Evolutionary conservation across 1,139 yeast genomes (phyloP).

Genomic region (Taphrina pruni): DNA sequence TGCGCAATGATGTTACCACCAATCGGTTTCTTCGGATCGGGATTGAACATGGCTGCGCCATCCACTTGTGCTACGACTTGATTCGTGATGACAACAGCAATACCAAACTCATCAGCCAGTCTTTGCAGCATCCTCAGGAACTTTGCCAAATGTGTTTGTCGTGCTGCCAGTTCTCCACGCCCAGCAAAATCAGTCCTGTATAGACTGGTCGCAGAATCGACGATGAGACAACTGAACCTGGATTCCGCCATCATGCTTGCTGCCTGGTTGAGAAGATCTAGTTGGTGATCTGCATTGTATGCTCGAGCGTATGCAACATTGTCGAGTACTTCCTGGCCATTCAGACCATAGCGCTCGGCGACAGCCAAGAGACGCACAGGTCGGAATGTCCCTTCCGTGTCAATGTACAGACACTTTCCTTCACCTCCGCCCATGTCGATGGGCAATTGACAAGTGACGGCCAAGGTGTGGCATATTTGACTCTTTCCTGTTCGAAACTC

Average conservation of each 20-base stretch:
- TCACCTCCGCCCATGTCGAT: slow-evolving; percentile 99
- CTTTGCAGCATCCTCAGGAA: slow-evolving; percentile 90
- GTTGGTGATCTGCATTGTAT: slow-evolving; percentile 94
- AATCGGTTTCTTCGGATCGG: slow-evolving; percentile 98
- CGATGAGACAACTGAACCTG: slow-evolving; percentile 74
- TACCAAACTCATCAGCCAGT: slow-evolving; percentile 96
- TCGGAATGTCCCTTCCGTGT: slow-evolving; percentile 95
- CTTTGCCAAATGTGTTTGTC: slow-evolving; percentile 93
- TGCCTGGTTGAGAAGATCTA: slow-evolving; percentile 83
- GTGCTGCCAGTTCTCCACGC: slow-evolving; percentile 92
- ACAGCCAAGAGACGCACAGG: slow-evolving; percentile 88
- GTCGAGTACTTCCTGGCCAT: slow-evolving; percentile 92
- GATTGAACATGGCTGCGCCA: slow-evolving; percentile 84
- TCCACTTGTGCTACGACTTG: slow-evolving; percentile 99
- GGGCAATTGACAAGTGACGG: slow-evolving; percentile 93
- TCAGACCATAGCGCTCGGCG: slow-evolving; percentile 88
- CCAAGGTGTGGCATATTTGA: slow-evolving; percentile 93
- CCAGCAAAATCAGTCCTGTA: slow-evolving; percentile 96
- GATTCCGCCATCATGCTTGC: slow-evolving; percentile 97
- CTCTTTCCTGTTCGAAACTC: slow-evolving; percentile 98
- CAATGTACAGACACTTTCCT: slow-evolving; percentile 94
- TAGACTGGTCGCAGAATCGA: slow-evolving; percentile 94
- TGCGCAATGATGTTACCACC: slow-evolving; percentile 99
- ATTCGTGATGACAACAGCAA: slow-evolving; percentile 96
- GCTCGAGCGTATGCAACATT: slow-evolving; percentile 98